Conservation (phyloP, 2,329 filamentous ascomycete genomes). For the Neospermospora avenae region DNA sequence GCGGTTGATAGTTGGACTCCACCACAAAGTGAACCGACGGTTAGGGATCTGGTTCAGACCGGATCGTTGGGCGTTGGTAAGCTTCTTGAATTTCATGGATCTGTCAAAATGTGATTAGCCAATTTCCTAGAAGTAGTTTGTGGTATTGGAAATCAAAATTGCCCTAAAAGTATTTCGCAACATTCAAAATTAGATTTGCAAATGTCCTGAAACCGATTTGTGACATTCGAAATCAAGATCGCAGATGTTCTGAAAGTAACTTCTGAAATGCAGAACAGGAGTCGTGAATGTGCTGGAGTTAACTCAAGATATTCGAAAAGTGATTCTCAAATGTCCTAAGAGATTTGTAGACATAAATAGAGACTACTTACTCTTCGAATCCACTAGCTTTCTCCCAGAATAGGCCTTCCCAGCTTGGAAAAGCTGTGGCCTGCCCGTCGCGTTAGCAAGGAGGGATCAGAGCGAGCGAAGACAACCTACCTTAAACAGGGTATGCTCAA, state of each 20-base stretch:
- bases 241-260: too few relatives aligned
- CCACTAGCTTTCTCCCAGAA: constrained; percentile 58
- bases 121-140: background rate
- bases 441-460: too few relatives aligned
- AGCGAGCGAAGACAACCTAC: too few relatives aligned
- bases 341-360: background rate
- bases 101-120: background rate
- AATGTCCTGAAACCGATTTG: background rate
- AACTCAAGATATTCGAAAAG: background rate
- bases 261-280: too few relatives aligned
- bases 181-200: background rate
- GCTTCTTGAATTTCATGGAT: constrained; percentile 95
- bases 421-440: constrained; percentile 68
- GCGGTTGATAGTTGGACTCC: constrained; percentile 89
- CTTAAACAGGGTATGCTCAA: constrained; percentile 96
- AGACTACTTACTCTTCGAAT: constrained; percentile 1
- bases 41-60: constrained; percentile 99
- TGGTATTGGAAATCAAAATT: background rate
- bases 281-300: too few relatives aligned
- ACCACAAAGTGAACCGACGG: constrained; percentile 97
- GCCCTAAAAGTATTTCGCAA: background rate
- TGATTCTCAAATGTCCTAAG: background rate
- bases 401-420: constrained; percentile 93
- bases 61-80: constrained; percentile 94
- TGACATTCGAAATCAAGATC: background rate